Conservation (phyloP, 768 basidiomycete species). For the Kwoniella mangroviensis region DNA sequence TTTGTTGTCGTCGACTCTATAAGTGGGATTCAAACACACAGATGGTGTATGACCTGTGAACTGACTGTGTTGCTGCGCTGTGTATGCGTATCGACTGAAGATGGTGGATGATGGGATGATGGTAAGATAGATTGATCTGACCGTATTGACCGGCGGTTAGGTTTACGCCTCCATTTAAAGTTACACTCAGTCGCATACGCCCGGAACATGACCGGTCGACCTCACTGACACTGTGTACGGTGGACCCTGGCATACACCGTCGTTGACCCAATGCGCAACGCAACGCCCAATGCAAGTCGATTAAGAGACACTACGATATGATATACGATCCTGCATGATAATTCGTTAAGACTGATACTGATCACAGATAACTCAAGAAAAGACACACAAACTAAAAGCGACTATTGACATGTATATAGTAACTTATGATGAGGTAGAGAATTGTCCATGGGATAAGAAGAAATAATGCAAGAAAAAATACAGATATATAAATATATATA, state of each 20-base stretch:
- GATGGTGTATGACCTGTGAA: not conserved
- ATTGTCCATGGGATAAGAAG: not conserved
- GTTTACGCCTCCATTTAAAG: not conserved
- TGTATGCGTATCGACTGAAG: not conserved
- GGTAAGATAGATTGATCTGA: not conserved
- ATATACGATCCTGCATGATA: constrained; percentile 1
- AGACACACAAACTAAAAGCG: not conserved
- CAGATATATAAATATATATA: not conserved
- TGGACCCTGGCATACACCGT: not conserved
- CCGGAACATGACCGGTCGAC: not conserved
- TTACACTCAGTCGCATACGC: not conserved
- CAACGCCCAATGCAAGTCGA: not conserved
- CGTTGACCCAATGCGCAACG: not conserved
- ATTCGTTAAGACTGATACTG: not conserved
- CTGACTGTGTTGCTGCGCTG: not conserved
- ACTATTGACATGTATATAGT: not conserved
- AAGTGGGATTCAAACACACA: not conserved
- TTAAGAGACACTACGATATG: not conserved
- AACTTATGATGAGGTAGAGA: too few relatives aligned
- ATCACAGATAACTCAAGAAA: not conserved
- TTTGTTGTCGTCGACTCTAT: too few relatives aligned
- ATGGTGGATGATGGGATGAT: not conserved
- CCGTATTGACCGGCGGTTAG: not conserved
- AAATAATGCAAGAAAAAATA: constrained; percentile 6
- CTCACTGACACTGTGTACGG: too few relatives aligned